A percentile compares a stretch with the other conserved stretches of the same genome.
These are phyloP conservation scores for Syzygium aqueum DNA, from an alignment of 345 rosid species.

Conservation along the genomic window DNA sequence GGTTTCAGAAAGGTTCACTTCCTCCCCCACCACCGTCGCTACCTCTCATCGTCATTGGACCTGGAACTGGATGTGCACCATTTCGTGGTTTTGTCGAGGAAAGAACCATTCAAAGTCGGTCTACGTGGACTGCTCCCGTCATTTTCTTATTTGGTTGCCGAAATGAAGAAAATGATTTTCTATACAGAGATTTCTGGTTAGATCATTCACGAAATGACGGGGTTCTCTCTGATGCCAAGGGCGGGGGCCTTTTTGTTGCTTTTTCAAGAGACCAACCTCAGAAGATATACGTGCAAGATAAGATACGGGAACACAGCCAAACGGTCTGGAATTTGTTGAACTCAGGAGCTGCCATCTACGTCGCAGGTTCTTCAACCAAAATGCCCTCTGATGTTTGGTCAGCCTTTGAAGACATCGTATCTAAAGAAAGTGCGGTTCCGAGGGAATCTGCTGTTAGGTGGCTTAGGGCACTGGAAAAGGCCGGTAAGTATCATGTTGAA, in stretches of 20 bases:
- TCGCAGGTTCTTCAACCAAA: slow-evolving; percentile 88
- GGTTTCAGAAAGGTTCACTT: slow-evolving; percentile 78
- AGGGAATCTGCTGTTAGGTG: slow-evolving; percentile 44
- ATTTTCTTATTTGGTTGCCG: slow-evolving; percentile 87
- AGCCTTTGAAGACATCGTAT: slow-evolving; percentile 61
- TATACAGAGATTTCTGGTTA: slow-evolving; percentile 73
- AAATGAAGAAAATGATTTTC: slow-evolving; percentile 64
- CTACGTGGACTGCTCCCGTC: slow-evolving; percentile 44
- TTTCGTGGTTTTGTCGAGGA: slow-evolving; percentile 87
- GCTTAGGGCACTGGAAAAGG: slow-evolving; percentile 66
- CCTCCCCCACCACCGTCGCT: slow-evolving; percentile 60
- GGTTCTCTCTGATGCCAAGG: slow-evolving; percentile 58
- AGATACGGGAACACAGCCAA: slow-evolving; percentile 50
- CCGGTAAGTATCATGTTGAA: slow-evolving; percentile 83
- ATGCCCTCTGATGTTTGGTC: slow-evolving; percentile 83
- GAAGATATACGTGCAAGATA: slow-evolving; percentile 89
- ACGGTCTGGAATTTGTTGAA: slow-evolving; percentile 54
- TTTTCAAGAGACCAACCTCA: slow-evolving; percentile 91
- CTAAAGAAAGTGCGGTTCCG: slow-evolving; percentile 50
- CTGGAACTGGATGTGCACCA: slow-evolving; percentile 98
- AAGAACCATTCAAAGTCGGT: slow-evolving; percentile 46
- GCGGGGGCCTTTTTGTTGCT: slow-evolving; percentile 79
- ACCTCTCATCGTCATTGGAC: slow-evolving; percentile 81
- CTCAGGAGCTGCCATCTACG: slow-evolving; percentile 60
- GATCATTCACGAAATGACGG: slow-evolving; percentile 43